These are phyloP conservation scores for Triticum timopheevii DNA, from an alignment of 176 grass and related monocot genomes.

Conservation along the genomic window DNA sequence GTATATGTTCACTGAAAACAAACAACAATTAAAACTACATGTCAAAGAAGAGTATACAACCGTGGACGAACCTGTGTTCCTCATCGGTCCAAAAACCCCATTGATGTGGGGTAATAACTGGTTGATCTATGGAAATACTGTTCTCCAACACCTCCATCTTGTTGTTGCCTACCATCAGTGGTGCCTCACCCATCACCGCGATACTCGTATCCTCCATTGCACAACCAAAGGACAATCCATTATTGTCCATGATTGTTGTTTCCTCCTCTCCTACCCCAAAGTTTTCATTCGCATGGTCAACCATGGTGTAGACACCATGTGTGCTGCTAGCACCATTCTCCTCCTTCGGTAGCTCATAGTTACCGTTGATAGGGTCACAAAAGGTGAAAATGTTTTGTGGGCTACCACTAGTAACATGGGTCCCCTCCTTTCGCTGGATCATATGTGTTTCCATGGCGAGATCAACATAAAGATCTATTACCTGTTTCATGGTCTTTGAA, in stretches of 20 bases:
- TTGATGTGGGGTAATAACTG: no score
- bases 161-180: no score
- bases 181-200: no score
- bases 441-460: neutral
- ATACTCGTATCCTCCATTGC: neutral
- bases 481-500: conserved; percentile 18
- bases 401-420: neutral
- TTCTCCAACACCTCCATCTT: no score
- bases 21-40: no score
- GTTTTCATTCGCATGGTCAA: neutral
- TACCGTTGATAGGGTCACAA: neutral
- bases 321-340: neutral
- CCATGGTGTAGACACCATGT: neutral
- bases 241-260: neutral
- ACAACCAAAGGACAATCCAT: neutral
- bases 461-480: conserved; percentile 29
- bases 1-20: neutral
- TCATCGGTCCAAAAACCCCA: no score
- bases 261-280: neutral
- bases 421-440: neutral
- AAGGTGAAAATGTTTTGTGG: neutral
- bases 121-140: no score
- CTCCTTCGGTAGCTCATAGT: neutral
- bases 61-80: no score
- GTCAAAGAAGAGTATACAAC: no score